phyloP scores from a whole-genome alignment of 2,329 filamentous ascomycete genomes.

The Alternaria arborescens region DNA sequence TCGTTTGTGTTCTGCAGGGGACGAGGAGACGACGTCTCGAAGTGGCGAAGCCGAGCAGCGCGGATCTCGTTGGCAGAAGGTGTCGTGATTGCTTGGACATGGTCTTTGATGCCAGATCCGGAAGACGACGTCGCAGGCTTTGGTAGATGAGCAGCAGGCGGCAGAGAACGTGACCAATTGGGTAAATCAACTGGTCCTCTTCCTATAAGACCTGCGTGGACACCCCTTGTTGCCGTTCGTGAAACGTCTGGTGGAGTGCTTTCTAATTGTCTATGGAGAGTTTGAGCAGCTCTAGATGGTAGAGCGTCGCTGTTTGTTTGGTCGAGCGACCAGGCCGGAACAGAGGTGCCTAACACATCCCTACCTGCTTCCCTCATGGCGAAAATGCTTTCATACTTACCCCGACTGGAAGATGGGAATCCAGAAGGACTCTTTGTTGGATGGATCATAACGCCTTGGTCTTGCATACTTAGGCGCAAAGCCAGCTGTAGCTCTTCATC shows the following conservation, averaged over 20 bases:
- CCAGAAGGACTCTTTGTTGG: neutral
- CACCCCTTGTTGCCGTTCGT: neutral
- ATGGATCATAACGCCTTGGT: neutral
- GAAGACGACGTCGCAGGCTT: neutral
- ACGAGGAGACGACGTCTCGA: conserved; percentile 1
- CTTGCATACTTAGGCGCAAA: conserved; percentile 22
- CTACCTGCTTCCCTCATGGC: conserved; percentile 13
- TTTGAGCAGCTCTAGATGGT: neutral
- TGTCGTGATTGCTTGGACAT: neutral
- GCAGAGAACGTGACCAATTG: neutral
- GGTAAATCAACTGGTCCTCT: neutral
- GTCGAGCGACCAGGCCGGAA: conserved; percentile 13
- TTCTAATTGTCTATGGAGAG: neutral
- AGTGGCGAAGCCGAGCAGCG: conserved; percentile 24
- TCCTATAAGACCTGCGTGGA: neutral
- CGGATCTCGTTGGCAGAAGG: conserved; percentile 15
- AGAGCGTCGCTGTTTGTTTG: neutral
- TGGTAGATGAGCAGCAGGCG: neutral
- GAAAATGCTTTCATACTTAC: conserved; percentile 9
- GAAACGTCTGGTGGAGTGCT: neutral
- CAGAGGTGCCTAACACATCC: neutral
- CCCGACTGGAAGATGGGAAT: neutral
- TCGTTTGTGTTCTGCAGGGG: neutral
- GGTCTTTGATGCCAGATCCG: neutral
- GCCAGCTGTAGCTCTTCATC: conserved; percentile 18